Evolutionary conservation across 495 filamentous ascomycete genomes (phyloP), one percentile per base, ranked within the genome.

Genomic region (Coniosporium apollinis): DNA sequence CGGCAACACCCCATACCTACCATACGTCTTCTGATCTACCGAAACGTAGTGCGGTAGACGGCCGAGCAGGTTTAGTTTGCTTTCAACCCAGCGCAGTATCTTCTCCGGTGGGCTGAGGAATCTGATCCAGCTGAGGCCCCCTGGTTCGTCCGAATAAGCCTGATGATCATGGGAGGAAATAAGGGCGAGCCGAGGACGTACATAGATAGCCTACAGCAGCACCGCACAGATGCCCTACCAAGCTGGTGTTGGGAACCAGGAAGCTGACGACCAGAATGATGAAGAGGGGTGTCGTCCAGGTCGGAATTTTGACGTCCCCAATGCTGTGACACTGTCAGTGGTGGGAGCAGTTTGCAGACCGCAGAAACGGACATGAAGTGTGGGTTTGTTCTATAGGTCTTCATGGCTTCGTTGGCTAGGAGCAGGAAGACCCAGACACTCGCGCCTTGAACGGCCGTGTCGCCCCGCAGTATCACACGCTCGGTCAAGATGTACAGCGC

Each of bases 1-100:
- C 1, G 85, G 85, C 15, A 94, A 59, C 13, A 94, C 81, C 0
- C 85, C 85, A 49, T 87, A 92, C 31, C 85, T 68, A n/a, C 85
- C 85, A 49, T 83, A 91, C n/a, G 79, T 91, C 68, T 91, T 92
- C 52, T 93, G 85, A 49, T 94, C 85, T 9, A 94, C 72, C 14
- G 79, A 85, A 11, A 94, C 75, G 48, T 91, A 94, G 56, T 87
- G 79, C 11, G 85, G 83, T 24, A 93, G 56, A 38, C 81, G 65
- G 10, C 74, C 80, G 3, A 91, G 62, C 14, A 93, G 66, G 44
- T 92, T 87, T 34, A 91, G 47, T 53, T 82, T 91, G 14, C 69
- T 67, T 57, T 94, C 85, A 33, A 92, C 71, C 70, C 70, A 93
- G 31, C 85, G 65, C 25, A 92, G 60, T 18, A 76, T 56, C 60